Conservation (phyloP, 257 asterid species). For the Gentiana straminea region DNA sequence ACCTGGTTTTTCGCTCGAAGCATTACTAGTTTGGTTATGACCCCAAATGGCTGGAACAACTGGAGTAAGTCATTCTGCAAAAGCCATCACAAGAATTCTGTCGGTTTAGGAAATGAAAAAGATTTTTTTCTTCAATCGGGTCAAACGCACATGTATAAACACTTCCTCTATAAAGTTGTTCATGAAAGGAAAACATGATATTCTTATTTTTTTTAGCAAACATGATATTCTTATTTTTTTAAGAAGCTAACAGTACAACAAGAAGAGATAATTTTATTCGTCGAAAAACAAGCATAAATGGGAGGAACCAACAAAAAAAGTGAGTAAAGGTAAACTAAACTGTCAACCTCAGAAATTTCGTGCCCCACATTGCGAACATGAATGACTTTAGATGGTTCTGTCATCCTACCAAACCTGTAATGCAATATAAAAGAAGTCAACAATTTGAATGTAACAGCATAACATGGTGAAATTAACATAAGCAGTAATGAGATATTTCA, state of each 20-base stretch:
- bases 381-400: slow-evolving; percentile 91
- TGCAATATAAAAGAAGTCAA: slow-evolving; percentile 5
- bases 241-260: too few species aligned
- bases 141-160: too few species aligned
- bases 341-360: slow-evolving; percentile 83
- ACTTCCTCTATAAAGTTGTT: too few species aligned
- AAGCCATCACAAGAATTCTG: slow-evolving; percentile 1
- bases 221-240: too few species aligned
- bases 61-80: slow-evolving; percentile 89
- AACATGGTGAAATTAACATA: neutral
- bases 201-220: too few species aligned
- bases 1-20: slow-evolving; percentile 99
- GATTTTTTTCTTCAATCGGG: too few species aligned
- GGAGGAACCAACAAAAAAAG: too few species aligned
- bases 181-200: too few species aligned
- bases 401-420: slow-evolving; percentile 42
- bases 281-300: neutral
- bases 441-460: neutral
- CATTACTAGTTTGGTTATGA: slow-evolving; percentile 85
- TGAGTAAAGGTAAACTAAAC: neutral
- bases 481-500: neutral
- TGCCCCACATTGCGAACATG: slow-evolving; percentile 98
- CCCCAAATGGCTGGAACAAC: slow-evolving; percentile 98
- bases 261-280: too few species aligned
- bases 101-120: too few species aligned